Evolutionary conservation across 106 monocot species (phyloP), one percentile per base, ranked within the genome.

Genomic region (Acorus gramineus): DNA sequence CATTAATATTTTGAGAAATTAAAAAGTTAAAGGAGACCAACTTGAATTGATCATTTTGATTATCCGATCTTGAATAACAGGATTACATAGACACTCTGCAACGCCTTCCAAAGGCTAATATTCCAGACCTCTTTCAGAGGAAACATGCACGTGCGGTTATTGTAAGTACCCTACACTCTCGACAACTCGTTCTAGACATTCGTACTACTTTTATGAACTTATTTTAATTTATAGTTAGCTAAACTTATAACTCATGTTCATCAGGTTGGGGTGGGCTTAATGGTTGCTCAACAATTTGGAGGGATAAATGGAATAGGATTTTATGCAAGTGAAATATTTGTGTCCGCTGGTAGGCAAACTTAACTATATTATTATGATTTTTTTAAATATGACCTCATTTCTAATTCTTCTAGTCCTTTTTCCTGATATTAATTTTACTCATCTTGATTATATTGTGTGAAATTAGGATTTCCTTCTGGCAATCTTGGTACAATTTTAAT

Each of bases 221-320:
- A 28, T 28, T 28, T 28, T 28, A 28, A 28, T 28, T 28, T 28
- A 28, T 28, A 28, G 28, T 28, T 28, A 28, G 28, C 28, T 28
- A 28, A 28, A 28, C 28, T 28, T 28, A 28, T 28, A n/a, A 53
- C 42, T 42, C 7, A 11, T 71, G 13, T 49, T 67, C 11, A 13
- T 72, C 59, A 90, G 89, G 72, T 90, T 28, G 83, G 86, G 12
- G 83, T 80, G 46, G 86, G 86, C 50, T 65, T 90, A 2, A 82
- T 90, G 80, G 75, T 68, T n/a, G 72, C 86, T 64, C 90, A 90
- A 76, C 86, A 90, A 66, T 81, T 86, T 61, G 78, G 78, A 43
- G 90, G 86, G 11, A 61, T 81, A 64, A 86, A 83, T 61, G 90
- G 86, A 63, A 78, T 90, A 11, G 14, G 52, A 59, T 90, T 83